These are phyloP conservation scores for Dactylellina drechsleri DNA, from an alignment of 2,329 filamentous ascomycete genomes.

Conservation along the genomic window DNA sequence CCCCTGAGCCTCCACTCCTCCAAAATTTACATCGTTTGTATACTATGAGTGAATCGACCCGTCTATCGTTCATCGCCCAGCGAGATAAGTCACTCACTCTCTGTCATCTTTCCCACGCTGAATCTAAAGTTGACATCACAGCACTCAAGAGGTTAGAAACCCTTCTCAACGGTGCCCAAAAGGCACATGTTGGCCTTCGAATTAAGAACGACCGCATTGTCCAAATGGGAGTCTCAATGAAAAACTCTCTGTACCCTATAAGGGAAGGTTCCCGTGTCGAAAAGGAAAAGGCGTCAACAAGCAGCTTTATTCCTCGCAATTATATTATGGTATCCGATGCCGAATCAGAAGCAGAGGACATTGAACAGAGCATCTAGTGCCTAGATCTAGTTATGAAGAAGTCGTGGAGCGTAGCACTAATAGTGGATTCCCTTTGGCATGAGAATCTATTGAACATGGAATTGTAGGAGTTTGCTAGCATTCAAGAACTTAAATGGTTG, in stretches of 20 bases:
- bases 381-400: too few species aligned
- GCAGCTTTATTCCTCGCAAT: slow-evolving; percentile 20
- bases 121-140: not conserved
- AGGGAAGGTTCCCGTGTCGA: slow-evolving; percentile 57
- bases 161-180: slow-evolving; percentile 54
- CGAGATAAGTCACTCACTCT: slow-evolving; percentile 12
- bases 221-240: slow-evolving; percentile 57
- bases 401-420: not conserved
- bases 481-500: too few species aligned
- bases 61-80: not conserved
- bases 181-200: slow-evolving; percentile 55
- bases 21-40: too few species aligned
- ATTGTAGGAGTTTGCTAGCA: too few species aligned
- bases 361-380: slow-evolving; percentile 12
- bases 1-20: too few species aligned
- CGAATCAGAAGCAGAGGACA: slow-evolving; percentile 28
- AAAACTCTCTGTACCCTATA: slow-evolving; percentile 55
- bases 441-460: too few species aligned
- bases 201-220: slow-evolving; percentile 56
- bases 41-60: not conserved
- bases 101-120: not conserved
- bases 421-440: not conserved
- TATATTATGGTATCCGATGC: slow-evolving; percentile 18
- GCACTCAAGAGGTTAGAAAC: slow-evolving; percentile 56
- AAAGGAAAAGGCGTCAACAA: slow-evolving; percentile 54